Evolutionary conservation across 208 protist species (phyloP), one percentile per base, ranked within the genome.

Genomic region (Kentomonas sorsogonicus): DNA sequence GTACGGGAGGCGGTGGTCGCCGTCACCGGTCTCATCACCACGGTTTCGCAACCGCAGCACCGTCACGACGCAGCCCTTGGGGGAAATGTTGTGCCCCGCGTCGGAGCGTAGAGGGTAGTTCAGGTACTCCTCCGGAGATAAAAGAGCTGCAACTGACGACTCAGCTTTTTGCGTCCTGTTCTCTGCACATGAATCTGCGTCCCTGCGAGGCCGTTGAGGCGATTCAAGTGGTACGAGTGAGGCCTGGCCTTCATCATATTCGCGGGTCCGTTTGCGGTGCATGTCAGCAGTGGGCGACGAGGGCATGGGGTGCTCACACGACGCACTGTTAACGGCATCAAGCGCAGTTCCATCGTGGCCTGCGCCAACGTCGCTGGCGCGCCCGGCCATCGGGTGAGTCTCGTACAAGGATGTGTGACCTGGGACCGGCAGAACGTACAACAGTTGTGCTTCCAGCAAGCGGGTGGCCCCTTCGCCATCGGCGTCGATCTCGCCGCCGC

Each of bases 341-440:
- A n/a, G 44, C 13, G 44, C 44, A 50, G 44, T 29, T 18, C 13
- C 13, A 13, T 50, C 13, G 44, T 30, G 9, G n/a, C n/a, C n/a
- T n/a, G 26, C 36, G 41, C 7, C 23, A 31, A 44, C 60, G 33
- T 62, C 39, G 50, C 44, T 63, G 18, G 41, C 47, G 31, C 0
- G 47, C 33, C n/a, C 22, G 11, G 53, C n/a, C 2, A 25, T 10
- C n/a, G 60, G 64, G 34, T 56, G 25, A 11, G 36, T 15, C 11
- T 25, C 20, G 63, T 93, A 93, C 46, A 90, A 90, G 66, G 83
- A 70, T 0, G 44, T 48, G 56, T 90, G 90, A 7, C 83, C 77
- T 5, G 86, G 86, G 3, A 93, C 86, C 0, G 86, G 86, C 48
- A 93, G 79, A 4, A 93, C 83, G 60, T 89, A 89, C 3, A 89